Evolutionary conservation across 75 land plant species (phyloP), one percentile per base, ranked within the genome.

Genomic region (Cupressus sempervirens): DNA sequence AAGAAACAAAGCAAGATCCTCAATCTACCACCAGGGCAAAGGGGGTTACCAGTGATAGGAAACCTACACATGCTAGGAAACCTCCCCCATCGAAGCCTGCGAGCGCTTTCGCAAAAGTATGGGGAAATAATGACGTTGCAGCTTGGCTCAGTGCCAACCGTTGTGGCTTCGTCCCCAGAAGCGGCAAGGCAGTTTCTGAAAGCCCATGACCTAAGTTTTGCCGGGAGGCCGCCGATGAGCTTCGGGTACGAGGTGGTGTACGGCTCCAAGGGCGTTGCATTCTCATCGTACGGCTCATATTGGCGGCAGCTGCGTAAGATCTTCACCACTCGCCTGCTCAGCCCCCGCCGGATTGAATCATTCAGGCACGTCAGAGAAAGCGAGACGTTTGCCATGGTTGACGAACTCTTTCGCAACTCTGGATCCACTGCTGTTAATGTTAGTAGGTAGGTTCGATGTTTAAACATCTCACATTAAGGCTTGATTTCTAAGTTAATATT

Each of bases 71-170:
- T 89, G 89, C 91, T 90, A 88, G 93, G 90, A 89, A 88, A 90
- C 74, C 86, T 92, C 23, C 94, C 96, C 52, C 97, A 94, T 91
- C 92, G 92, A 15, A 92, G 94, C 68, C 86, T 95, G 34, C 93
- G 93, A 32, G 76, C 82, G 30, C 87, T 95, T 10, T 91, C 90
- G 4, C 43, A 83, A 34, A 52, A 70, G 30, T 91, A 94, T 82
- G 97, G 96, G 45, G 93, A 94, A 1, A 35, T 94, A 16, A 34
- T 87, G 83, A 76, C 87, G 72, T 85, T 94, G 38, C 88, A 91
- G 9, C 88, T 93, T 75, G 96, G 96, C 29, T 86, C 72, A 29
- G 81, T 84, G 34, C 88, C 89, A 86, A 87, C 87, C 45, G 85
- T 94, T 20, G 62, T 70, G 32, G 75, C 35, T 1, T 72, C 75